phyloP scores from a whole-genome alignment of 768 basidiomycete genomes.

The Panaeolus cyanescens region DNA sequence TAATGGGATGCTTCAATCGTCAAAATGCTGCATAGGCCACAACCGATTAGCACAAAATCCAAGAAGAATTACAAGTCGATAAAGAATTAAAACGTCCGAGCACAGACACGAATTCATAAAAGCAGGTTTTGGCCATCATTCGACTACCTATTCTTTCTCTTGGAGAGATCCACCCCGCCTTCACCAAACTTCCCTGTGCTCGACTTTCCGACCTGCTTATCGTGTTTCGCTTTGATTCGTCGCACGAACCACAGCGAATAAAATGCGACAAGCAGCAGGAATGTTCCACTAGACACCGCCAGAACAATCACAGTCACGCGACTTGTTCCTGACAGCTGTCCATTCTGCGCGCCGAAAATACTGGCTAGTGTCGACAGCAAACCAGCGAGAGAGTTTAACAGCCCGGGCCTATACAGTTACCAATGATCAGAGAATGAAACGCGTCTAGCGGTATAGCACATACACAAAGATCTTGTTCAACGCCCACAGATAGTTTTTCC shows the following conservation, averaged over 20 bases:
- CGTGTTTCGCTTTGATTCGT: conserved; percentile 26
- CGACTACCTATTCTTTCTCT: conserved; percentile 8
- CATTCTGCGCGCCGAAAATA: conserved; percentile 52
- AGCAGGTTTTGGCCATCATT: background rate
- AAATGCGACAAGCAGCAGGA: conserved; percentile 1
- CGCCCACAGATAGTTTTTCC: conserved; percentile 59
- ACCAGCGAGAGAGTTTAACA: conserved; percentile 58
- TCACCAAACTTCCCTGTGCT: conserved; percentile 27
- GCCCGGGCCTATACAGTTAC: conserved; percentile 46
- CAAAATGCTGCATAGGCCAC: too few species aligned
- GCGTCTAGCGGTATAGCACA: conserved; percentile 18
- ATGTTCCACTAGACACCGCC: conserved; percentile 27
- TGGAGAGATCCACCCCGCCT: conserved; percentile 20
- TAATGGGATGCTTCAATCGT: too few species aligned
- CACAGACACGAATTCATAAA: too few species aligned
- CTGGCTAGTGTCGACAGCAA: conserved; percentile 56
- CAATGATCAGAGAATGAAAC: conserved; percentile 4
- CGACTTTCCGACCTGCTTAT: conserved; percentile 22
- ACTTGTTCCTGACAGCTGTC: conserved; percentile 43
- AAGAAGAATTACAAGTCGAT: background rate
- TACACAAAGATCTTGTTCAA: conserved; percentile 60
- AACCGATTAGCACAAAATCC: background rate
- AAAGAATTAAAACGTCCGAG: too few species aligned
- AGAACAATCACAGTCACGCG: conserved; percentile 53
- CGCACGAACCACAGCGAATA: conserved; percentile 17